These are phyloP conservation scores for Teratosphaeriaceae sp. DNA, from an alignment of 2,329 filamentous ascomycete species.

Conservation along the genomic window DNA sequence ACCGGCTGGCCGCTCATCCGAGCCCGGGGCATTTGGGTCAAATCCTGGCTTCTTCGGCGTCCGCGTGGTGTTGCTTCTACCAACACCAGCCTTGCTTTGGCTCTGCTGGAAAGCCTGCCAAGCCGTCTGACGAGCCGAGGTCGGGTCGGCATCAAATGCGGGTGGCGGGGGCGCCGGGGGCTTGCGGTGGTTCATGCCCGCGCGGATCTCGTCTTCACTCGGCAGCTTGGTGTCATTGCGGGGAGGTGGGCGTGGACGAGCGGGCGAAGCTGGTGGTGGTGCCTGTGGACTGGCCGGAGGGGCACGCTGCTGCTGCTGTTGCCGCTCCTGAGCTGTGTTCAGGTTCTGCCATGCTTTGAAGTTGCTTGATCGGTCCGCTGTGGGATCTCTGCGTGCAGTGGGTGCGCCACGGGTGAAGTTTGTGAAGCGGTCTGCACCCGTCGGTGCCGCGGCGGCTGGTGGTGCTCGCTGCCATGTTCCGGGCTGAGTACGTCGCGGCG, in stretches of 20 bases:
- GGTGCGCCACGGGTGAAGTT: constrained; percentile 32
- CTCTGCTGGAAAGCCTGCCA: constrained; percentile 28
- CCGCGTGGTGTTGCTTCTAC: constrained; percentile 30
- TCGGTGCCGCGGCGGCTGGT: too few relatives aligned
- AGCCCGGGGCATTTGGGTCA: constrained; percentile 51
- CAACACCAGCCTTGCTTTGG: constrained; percentile 25
- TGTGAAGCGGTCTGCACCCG: constrained; percentile 39
- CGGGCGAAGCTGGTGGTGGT: constrained; percentile 13
- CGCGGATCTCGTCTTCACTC: constrained; percentile 31
- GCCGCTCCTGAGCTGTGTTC: constrained; percentile 33
- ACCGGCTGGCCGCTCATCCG: constrained; percentile 51
- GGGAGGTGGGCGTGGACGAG: constrained; percentile 21
- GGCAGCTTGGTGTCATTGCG: constrained; percentile 30
- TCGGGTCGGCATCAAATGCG: constrained; percentile 10
- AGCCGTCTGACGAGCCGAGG: constrained; percentile 29
- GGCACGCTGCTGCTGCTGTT: constrained; percentile 11
- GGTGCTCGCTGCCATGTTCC: constrained; percentile 29
- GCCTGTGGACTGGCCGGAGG: background rate
- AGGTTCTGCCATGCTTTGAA: constrained; percentile 46
- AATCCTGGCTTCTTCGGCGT: constrained; percentile 51
- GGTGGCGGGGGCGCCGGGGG: constrained; percentile 17
- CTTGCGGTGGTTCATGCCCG: constrained; percentile 28
- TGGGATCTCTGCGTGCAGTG: constrained; percentile 31
- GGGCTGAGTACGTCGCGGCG: constrained; percentile 38
- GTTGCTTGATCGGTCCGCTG: constrained; percentile 36